phyloP scores from a whole-genome alignment of 345 rosid species.

The Psidium guajava region DNA sequence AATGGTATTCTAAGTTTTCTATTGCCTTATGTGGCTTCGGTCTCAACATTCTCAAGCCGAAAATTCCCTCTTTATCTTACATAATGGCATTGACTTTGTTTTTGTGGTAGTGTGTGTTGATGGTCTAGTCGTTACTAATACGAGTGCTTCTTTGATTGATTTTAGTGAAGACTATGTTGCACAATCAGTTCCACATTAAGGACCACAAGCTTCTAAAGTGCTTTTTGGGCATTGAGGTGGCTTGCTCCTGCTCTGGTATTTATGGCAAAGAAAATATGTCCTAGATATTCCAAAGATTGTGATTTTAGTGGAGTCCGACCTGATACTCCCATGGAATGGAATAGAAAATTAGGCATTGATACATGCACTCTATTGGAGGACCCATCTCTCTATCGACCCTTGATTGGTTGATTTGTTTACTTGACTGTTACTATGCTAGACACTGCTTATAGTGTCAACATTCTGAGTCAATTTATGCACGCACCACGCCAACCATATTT shows the following conservation, averaged over 20 bases:
- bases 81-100: background rate
- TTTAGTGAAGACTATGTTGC: background rate
- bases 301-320: background rate
- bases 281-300: background rate
- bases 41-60: rapidly evolving
- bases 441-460: background rate
- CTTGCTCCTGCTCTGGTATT: background rate
- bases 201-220: background rate
- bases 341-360: background rate
- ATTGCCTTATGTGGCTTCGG: background rate
- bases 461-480: background rate
- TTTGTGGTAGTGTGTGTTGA: background rate
- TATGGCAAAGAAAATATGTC: background rate
- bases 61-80: background rate
- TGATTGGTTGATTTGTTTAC: background rate
- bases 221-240: background rate
- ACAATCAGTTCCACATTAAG: background rate
- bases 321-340: rapidly evolving
- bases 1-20: background rate
- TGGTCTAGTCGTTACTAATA: background rate
- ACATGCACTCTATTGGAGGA: background rate
- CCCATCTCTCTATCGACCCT: background rate
- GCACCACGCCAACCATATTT: background rate
- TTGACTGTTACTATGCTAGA: background rate
- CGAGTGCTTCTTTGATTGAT: background rate